These are phyloP conservation scores for Bacterosira constricta DNA, from an alignment of 108 stramenopile species.

Conservation along the genomic window DNA sequence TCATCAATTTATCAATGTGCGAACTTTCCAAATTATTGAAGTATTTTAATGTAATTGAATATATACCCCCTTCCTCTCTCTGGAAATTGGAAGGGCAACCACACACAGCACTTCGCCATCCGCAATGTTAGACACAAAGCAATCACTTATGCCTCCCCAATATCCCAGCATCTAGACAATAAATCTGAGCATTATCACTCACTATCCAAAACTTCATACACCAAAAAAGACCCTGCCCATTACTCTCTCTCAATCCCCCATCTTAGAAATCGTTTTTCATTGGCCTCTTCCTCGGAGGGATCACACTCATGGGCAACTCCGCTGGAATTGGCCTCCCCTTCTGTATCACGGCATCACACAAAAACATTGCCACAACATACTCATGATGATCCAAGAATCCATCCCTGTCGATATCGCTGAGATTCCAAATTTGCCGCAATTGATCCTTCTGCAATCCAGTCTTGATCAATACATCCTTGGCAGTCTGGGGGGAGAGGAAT, in stretches of 20 bases:
- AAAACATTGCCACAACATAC: slow-evolving; percentile 93
- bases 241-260: background rate
- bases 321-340: slow-evolving; percentile 84
- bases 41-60: too few species aligned
- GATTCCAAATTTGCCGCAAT: slow-evolving; percentile 93
- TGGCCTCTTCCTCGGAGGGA: slow-evolving; percentile 77
- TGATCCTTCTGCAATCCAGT: slow-evolving; percentile 85
- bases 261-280: slow-evolving; percentile 9
- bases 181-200: too few species aligned
- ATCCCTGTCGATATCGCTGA: slow-evolving; percentile 91
- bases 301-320: slow-evolving; percentile 71
- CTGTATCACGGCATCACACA: slow-evolving; percentile 88
- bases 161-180: too few species aligned
- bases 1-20: too few species aligned
- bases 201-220: too few species aligned
- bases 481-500: slow-evolving; percentile 75
- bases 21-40: too few species aligned
- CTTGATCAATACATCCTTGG: slow-evolving; percentile 84
- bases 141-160: too few species aligned
- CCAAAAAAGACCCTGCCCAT: background rate
- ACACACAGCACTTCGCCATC: too few species aligned
- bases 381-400: slow-evolving; percentile 91
- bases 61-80: too few species aligned
- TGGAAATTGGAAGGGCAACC: too few species aligned
- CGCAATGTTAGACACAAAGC: too few species aligned